Evolutionary conservation across 164 flowering plant genomes (phyloP), one percentile per base, ranked within the genome.

Genomic region (Nymphaea thermarum): DNA sequence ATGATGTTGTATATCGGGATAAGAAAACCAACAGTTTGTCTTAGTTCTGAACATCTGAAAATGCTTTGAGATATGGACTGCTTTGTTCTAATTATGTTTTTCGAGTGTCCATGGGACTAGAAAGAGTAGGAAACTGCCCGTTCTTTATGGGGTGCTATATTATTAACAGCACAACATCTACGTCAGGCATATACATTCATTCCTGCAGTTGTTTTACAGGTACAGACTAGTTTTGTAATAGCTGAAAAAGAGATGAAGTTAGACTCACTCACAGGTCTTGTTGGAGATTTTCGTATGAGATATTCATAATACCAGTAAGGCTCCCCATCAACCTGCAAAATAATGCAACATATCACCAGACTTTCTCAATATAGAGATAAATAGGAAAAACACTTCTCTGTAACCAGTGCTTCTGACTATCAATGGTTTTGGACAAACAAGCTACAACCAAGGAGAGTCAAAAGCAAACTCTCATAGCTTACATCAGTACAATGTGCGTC

Each of bases 301-400:
- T 94, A 91, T 42, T 94, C 96, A 70, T 87, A 94, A 71, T 81
- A 86, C 96, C 96, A 94, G 66, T 90, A 94, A 69, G 86, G 86
- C 71, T 87, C 93, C 17, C 96, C 95, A 73, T 90, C 92, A 76
- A 94, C 77, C 99, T 94, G 80, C 47, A 16, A 45, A 55, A 14
- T 14, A 5, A 15, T 7, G 57, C 64, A 62, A 62, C 4, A 6
- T 17, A 62, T 62, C 64, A 17, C 64, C 14, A 8, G 15, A 8
- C 57, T 51, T 51, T 10, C 57, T 8, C 57, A 8, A 15, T 10
- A 51, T 15, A 51, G 14, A 51, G 14, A 4, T 51, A 51, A 51
- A 51, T 51, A 51, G 14, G 57, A 51, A 51, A 8, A 10, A 51
- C 57, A 8, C 12, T 51, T 15, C 5, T 8, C 57, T 51, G 12